Evolutionary conservation across 2,329 filamentous ascomycete genomes (phyloP).

Genomic region (Epichloe baconii): DNA sequence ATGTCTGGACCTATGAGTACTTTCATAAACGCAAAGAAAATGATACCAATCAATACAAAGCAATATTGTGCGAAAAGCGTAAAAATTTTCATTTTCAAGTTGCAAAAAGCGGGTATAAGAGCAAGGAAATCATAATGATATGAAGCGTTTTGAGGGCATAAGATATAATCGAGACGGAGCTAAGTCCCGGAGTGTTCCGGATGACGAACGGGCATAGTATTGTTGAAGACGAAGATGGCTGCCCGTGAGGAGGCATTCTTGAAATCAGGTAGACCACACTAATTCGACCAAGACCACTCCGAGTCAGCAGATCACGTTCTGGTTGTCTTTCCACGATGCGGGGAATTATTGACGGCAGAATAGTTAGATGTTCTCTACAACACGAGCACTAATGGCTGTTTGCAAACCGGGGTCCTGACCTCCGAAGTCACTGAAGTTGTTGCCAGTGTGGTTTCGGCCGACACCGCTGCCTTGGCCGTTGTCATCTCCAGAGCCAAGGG

Average conservation of each 20-base stretch:
- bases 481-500: constrained; percentile 26
- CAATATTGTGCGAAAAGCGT: too few relatives aligned
- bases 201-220: background rate
- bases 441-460: constrained; percentile 28
- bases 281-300: constrained; percentile 14
- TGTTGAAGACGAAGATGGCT: constrained; percentile 10
- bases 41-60: too few relatives aligned
- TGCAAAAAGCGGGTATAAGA: background rate
- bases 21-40: too few relatives aligned
- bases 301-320: constrained; percentile 17
- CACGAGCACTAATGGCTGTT: constrained; percentile 64
- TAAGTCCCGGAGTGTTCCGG: background rate
- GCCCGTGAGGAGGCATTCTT: constrained; percentile 7
- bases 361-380: constrained; percentile 73
- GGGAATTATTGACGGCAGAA: background rate
- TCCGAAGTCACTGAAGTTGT: constrained; percentile 36
- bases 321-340: constrained; percentile 2
- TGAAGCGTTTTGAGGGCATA: background rate
- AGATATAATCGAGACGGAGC: background rate
- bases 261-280: constrained; percentile 26
- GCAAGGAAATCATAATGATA: background rate
- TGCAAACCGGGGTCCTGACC: constrained; percentile 52
- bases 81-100: too few relatives aligned
- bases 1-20: too few relatives aligned
- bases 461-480: constrained; percentile 34